Evolutionary conservation across 2,329 filamentous ascomycete species (phyloP), one percentile per base, ranked within the genome.

Genomic region (Claviceps purpurea): DNA sequence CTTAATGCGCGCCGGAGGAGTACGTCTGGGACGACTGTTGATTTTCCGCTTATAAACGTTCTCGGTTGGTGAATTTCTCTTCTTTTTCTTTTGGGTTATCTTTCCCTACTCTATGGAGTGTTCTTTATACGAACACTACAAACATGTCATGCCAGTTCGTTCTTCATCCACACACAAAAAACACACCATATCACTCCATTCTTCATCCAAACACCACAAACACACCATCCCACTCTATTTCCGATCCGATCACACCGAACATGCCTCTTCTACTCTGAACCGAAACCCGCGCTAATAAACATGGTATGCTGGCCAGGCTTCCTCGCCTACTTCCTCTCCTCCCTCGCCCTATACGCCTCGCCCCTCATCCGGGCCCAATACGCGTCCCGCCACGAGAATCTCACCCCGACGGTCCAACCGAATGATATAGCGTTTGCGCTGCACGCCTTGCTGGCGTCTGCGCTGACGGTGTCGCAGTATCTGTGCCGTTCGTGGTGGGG

Each of bases 351-450:
- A 62, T 81, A 91, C 58, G 94, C 82, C 68, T 94, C 89, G 18
- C 76, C 87, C 2, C 69, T 80, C 14, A 84, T 97, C 52, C 84
- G 87, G 50, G 67, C 72, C 39, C 87, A 97, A 65, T 98, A 98
- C 72, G 89, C 89, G 22, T 76, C 78, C 18, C 82, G 93, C 55
- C 81, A 97, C 67, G 68, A 77, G 46, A 81, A 84, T 4, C 82
- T 87, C 7, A 79, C 85, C 44, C 89, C 91, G 3, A 93, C 90
- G 1, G 90, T 95, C 34, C 81, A 85, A 52, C 79, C 88, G 69
- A 97, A 97, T 69, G 93, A 98, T 70, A 77, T 97, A 54, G 79
- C 82, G 14, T 97, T 97, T 65, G 89, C 90, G 16, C 72, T 81
- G 3, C 90, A 97, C 69, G 91, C 86, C 38, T 73, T 89, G 16